Percentiles rank a stretch among this genome's conserved stretches.
Evolutionary conservation across 106 monocot species (phyloP).

Genomic region (Vanilla planifolia): DNA sequence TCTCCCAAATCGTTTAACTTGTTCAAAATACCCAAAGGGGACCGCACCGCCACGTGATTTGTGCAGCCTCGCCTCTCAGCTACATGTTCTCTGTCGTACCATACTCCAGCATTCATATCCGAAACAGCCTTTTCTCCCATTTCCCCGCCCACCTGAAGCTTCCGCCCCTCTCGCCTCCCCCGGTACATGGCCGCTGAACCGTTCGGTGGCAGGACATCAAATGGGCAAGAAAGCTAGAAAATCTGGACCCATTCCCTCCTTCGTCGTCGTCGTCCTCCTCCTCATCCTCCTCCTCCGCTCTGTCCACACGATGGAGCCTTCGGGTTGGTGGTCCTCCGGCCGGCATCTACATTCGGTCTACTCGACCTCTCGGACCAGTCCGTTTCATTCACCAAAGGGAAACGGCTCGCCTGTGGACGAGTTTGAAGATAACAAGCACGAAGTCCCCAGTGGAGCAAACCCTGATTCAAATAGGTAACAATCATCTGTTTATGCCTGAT

Average conservation of each 20-base stretch:
- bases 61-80: too few species aligned
- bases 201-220: neutral
- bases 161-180: too few species aligned
- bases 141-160: too few species aligned
- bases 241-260: neutral
- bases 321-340: neutral
- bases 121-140: too few species aligned
- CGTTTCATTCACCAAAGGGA: neutral
- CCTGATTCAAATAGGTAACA: constrained; percentile 2
- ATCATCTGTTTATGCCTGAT: too few species aligned
- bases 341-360: neutral
- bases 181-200: neutral
- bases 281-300: neutral
- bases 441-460: neutral
- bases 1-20: too few species aligned
- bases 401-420: neutral
- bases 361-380: neutral
- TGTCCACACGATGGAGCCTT: neutral
- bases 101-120: too few species aligned
- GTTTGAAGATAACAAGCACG: neutral
- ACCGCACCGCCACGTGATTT: too few species aligned
- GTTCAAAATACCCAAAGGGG: too few species aligned
- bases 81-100: too few species aligned
- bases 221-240: neutral
- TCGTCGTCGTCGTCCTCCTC: neutral